phyloP scores from a whole-genome alignment of 2,329 filamentous ascomycete species.

The Epichloe coenophiala region DNA sequence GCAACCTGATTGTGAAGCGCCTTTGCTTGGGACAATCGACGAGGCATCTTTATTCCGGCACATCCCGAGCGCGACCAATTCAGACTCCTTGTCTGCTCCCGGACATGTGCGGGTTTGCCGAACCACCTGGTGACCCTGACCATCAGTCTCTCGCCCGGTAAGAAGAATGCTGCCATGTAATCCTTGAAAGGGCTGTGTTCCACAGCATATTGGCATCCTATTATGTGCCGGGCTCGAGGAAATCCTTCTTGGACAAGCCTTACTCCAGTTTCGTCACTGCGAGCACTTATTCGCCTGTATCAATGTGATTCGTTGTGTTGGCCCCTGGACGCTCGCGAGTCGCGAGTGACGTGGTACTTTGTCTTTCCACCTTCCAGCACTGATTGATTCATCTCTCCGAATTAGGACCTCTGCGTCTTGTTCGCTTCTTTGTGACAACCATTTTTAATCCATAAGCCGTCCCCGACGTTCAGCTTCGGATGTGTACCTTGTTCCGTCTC shows the following conservation, averaged over 20 bases:
- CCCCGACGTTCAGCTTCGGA: not conserved
- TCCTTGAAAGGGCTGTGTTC: not conserved
- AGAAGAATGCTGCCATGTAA: not conserved
- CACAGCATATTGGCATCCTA: slow-evolving; percentile 1
- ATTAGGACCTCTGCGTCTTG: not conserved
- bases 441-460: not conserved
- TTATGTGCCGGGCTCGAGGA: not conserved
- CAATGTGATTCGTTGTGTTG: not conserved
- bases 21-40: not conserved
- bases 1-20: not conserved
- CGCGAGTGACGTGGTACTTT: not conserved
- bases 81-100: not conserved
- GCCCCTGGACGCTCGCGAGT: not conserved
- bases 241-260: not conserved
- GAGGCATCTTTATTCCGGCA: not conserved
- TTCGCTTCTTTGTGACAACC: not conserved
- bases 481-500: not conserved
- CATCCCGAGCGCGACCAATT: not conserved
- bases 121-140: not conserved
- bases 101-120: not conserved
- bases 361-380: not conserved
- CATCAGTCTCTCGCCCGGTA: not conserved
- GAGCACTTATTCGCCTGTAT: not conserved
- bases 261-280: not conserved
- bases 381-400: too few species aligned